Conservation (phyloP, 257 asterid genomes). For the Solanum pimpinellifolium region DNA sequence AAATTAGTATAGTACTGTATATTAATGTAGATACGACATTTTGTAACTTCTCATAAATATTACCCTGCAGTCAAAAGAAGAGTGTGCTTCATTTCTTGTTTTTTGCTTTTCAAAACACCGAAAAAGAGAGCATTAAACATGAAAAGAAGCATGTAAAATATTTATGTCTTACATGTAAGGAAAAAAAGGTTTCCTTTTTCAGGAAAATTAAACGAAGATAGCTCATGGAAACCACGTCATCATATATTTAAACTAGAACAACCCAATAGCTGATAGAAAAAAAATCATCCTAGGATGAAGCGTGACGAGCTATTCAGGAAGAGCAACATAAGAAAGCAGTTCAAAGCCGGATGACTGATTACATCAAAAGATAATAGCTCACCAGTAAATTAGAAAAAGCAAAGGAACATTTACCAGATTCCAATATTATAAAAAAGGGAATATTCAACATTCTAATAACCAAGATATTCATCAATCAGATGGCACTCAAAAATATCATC, state of each 20-base stretch:
- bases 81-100: background rate
- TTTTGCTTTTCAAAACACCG: background rate
- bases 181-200: background rate
- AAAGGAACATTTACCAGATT: background rate
- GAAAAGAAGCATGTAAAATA: background rate
- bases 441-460: background rate
- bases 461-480: background rate
- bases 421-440: background rate
- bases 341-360: background rate
- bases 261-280: background rate
- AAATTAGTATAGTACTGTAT: background rate
- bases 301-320: background rate
- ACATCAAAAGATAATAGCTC: background rate
- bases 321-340: background rate
- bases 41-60: background rate
- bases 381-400: background rate
- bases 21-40: background rate
- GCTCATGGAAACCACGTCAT: background rate
- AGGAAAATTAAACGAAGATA: background rate
- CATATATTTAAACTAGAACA: background rate
- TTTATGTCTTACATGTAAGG: background rate
- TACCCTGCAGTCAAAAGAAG: background rate
- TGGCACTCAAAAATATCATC: background rate
- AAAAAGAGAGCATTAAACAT: background rate
- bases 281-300: background rate